Evolutionary conservation across 306 rosid genomes (phyloP).

Genomic region (Mucuna pruriens): DNA sequence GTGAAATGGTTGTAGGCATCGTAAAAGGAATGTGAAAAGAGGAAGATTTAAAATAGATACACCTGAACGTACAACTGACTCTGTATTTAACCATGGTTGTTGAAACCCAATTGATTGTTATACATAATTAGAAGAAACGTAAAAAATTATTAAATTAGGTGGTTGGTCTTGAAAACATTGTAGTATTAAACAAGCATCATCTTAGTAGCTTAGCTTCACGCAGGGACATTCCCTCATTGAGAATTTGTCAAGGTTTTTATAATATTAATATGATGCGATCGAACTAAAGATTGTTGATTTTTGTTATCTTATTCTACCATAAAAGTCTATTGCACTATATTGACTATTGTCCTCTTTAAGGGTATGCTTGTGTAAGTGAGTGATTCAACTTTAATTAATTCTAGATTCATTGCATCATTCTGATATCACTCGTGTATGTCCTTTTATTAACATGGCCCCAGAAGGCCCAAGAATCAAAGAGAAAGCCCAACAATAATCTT

Average conservation of each 20-base stretch:
- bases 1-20: slow-evolving; percentile 7
- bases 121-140: slow-evolving; percentile 7
- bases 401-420: neutral
- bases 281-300: neutral
- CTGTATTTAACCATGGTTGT: neutral
- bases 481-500: neutral
- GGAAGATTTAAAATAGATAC: neutral
- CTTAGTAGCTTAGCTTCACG: neutral
- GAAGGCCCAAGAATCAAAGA: neutral
- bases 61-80: slow-evolving; percentile 11
- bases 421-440: neutral
- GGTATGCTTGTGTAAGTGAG: neutral
- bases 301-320: neutral
- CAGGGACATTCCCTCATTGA: neutral
- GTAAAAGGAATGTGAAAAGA: slow-evolving; percentile 13
- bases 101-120: neutral
- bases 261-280: neutral
- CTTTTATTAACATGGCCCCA: neutral
- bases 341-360: neutral
- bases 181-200: neutral
- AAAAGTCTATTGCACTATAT: neutral
- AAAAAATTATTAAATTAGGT: neutral
- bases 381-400: neutral
- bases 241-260: neutral
- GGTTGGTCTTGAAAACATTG: neutral